These are phyloP conservation scores for Umbilicus rupestris DNA, from an alignment of 164 flowering plant species.

Conservation along the genomic window DNA sequence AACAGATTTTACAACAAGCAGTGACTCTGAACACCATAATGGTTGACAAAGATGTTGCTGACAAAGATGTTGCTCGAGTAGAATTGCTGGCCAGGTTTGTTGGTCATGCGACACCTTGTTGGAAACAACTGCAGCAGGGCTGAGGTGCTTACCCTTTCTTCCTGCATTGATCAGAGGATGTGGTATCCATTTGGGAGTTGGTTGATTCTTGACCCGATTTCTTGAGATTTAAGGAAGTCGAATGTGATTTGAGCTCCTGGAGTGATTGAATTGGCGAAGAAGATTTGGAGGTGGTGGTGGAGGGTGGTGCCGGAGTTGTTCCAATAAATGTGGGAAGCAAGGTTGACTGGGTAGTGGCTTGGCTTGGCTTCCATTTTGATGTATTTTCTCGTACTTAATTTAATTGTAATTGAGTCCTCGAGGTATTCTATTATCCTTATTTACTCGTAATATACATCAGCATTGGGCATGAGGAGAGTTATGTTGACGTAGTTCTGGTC, in stretches of 20 bases:
- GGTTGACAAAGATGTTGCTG: conserved; percentile 39
- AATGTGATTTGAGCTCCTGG: conserved; percentile 43
- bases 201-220: conserved; percentile 15
- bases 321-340: conserved; percentile 30
- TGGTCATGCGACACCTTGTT: conserved; percentile 24
- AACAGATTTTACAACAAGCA: not conserved
- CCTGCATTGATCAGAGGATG: conserved; percentile 12
- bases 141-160: conserved; percentile 9
- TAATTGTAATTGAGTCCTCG: not conserved
- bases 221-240: conserved; percentile 23
- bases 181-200: conserved; percentile 26
- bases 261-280: conserved; percentile 42
- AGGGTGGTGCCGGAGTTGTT: conserved; percentile 19
- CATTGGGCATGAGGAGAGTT: no score
- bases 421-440: not conserved
- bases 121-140: conserved; percentile 18
- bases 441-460: no score
- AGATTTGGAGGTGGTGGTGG: conserved; percentile 16
- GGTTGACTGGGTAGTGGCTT: conserved; percentile 23
- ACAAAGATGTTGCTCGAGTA: conserved; percentile 26
- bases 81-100: conserved; percentile 28
- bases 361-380: conserved; percentile 28
- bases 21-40: conserved; percentile 38
- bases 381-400: not conserved
- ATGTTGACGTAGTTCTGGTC: not conserved